A percentile compares a stretch with the other conserved stretches of the same genome.
Conservation (phyloP, 371 early-diverging fungal species). For the Mortierella sp. region DNA sequence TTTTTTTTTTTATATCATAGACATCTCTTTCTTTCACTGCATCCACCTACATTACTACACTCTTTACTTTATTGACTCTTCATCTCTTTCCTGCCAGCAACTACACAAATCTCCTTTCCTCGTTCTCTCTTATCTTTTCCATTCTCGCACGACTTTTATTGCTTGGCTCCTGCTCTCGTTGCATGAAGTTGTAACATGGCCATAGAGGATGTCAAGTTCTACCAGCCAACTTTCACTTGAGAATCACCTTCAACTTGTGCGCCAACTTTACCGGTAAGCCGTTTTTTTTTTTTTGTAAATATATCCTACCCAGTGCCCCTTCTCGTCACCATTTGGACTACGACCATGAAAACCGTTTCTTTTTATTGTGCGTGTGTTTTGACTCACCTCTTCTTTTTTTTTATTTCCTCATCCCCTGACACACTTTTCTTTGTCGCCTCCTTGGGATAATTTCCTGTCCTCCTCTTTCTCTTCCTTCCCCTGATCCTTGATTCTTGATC, state of each 20-base stretch:
- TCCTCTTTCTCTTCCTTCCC: background rate
- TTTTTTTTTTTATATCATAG: background rate
- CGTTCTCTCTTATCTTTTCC: background rate
- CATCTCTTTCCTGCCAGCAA: no score
- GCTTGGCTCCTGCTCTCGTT: background rate
- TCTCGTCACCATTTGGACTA: no score
- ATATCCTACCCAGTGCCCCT: background rate
- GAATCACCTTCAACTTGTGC: slow-evolving; percentile 40
- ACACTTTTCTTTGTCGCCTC: no score
- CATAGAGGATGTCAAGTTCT: slow-evolving; percentile 54
- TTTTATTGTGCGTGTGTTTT: no score
- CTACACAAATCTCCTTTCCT: background rate
- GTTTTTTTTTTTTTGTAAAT: background rate
- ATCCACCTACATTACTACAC: background rate
- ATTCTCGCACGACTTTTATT: background rate
- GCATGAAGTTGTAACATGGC: slow-evolving; percentile 45
- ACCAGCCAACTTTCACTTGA: slow-evolving; percentile 44
- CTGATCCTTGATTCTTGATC: no score
- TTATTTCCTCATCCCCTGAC: no score
- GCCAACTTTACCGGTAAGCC: slow-evolving; percentile 46
- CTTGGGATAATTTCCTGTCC: background rate
- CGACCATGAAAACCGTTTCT: no score
- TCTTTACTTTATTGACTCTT: no score
- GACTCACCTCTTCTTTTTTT: no score
- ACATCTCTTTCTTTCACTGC: background rate